Conservation (phyloP, 192 early-diverging fungal genomes). For the Radiomyces spectabilis region DNA sequence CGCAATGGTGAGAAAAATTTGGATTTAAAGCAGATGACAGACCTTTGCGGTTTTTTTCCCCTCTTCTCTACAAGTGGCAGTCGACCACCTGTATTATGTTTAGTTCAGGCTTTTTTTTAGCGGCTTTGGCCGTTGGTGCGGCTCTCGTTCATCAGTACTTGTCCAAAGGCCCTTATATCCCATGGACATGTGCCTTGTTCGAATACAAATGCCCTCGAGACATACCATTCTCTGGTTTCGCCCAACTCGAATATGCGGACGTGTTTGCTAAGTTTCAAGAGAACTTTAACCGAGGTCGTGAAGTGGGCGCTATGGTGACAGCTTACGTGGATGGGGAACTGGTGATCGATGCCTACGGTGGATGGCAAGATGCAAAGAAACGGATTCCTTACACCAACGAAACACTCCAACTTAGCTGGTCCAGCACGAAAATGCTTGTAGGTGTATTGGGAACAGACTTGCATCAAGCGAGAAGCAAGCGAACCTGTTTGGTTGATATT, state of each 20-base stretch:
- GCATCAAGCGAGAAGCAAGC: no score
- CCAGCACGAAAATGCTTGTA: conserved; percentile 53
- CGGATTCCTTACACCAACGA: conserved; percentile 37
- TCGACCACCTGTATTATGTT: no score
- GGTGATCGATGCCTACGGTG: conserved; percentile 59
- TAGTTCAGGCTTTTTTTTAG: not conserved
- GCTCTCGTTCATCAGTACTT: not conserved
- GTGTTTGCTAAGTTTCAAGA: conserved; percentile 2
- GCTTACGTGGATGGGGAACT: conserved; percentile 40
- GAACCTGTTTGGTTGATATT: not conserved
- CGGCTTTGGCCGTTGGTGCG: not conserved
- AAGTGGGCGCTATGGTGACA: conserved; percentile 38
- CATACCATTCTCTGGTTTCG: conserved; percentile 1
- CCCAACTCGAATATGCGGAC: not conserved
- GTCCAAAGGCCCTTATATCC: not conserved
- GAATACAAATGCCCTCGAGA: not conserved
- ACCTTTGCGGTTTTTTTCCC: no score
- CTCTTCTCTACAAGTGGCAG: no score
- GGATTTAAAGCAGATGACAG: no score
- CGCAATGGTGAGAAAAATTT: no score
- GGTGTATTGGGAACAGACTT: not conserved
- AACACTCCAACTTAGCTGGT: conserved; percentile 60
- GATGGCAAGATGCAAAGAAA: conserved; percentile 36
- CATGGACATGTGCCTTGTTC: not conserved
- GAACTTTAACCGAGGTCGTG: conserved; percentile 32